These are phyloP conservation scores for Claviceps paspali DNA, from an alignment of 2,329 filamentous ascomycete species.

Conservation along the genomic window DNA sequence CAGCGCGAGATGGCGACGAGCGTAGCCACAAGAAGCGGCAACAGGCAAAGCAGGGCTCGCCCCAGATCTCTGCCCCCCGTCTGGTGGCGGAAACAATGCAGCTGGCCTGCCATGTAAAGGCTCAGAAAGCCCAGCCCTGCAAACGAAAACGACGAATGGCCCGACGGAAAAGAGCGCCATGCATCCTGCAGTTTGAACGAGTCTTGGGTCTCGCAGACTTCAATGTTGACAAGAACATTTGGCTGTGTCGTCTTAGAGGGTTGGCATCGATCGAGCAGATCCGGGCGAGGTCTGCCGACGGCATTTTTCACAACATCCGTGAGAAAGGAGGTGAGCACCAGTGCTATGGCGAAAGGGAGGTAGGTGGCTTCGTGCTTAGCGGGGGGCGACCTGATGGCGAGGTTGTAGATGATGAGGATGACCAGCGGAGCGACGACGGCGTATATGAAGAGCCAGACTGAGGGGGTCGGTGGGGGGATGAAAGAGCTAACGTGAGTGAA, in stretches of 20 bases:
- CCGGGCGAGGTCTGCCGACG: conserved; percentile 56
- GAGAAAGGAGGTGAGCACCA: conserved; percentile 65
- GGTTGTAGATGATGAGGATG: conserved; percentile 50
- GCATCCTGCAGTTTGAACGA: conserved; percentile 63
- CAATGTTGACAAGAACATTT: conserved; percentile 42
- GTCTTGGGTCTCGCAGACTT: conserved; percentile 57
- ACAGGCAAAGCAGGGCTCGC: conserved; percentile 39
- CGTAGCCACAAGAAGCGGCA: conserved; percentile 45
- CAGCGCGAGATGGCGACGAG: conserved; percentile 54
- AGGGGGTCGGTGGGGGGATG: neutral
- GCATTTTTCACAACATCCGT: conserved; percentile 88
- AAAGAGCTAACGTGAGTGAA: neutral
- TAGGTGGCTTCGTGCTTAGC: conserved; percentile 80
- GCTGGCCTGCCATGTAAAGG: conserved; percentile 53
- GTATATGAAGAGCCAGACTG: conserved; percentile 65
- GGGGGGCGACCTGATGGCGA: conserved; percentile 41
- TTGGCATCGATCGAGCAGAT: conserved; percentile 60
- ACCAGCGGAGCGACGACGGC: conserved; percentile 56
- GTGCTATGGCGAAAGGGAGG: conserved; percentile 61
- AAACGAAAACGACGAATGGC: conserved; percentile 68
- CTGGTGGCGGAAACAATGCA: conserved; percentile 37
- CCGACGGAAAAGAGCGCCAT: conserved; percentile 71
- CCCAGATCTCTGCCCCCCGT: conserved; percentile 34
- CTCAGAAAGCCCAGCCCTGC: conserved; percentile 61
- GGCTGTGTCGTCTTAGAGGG: conserved; percentile 37